These are phyloP conservation scores for Thielaviopsis musarum DNA, from an alignment of 2,329 filamentous ascomycete genomes.

Conservation along the genomic window DNA sequence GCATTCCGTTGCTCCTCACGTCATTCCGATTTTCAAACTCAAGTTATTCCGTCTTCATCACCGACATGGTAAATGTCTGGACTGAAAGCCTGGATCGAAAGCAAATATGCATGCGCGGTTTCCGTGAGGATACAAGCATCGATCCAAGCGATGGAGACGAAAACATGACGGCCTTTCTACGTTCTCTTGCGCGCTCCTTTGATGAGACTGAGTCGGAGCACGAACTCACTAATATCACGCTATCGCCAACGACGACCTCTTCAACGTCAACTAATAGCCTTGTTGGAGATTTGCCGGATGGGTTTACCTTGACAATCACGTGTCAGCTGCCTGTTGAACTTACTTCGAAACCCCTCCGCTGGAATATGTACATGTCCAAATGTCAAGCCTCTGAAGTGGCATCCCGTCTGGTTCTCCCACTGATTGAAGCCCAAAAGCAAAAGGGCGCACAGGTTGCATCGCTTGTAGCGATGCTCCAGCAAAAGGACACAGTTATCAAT, in stretches of 20 bases:
- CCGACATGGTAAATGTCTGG: slow-evolving; percentile 62
- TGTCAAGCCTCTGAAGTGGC: slow-evolving; percentile 26
- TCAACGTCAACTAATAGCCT: slow-evolving; percentile 16
- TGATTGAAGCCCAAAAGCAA: slow-evolving; percentile 30
- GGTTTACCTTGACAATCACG: slow-evolving; percentile 36
- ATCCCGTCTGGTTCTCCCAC: slow-evolving; percentile 33
- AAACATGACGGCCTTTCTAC: slow-evolving; percentile 51
- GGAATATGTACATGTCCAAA: slow-evolving; percentile 43
- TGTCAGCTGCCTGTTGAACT: slow-evolving; percentile 45
- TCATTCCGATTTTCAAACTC: slow-evolving; percentile 36
- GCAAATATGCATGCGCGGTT: slow-evolving; percentile 45
- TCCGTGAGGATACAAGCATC: slow-evolving; percentile 49
- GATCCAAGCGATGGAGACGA: slow-evolving; percentile 53
- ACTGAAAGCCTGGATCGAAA: slow-evolving; percentile 43
- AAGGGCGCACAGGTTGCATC: slow-evolving; percentile 25
- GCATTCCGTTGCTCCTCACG: slow-evolving; percentile 44
- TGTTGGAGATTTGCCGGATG: slow-evolving; percentile 19
- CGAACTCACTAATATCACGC: slow-evolving; percentile 26
- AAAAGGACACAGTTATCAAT: slow-evolving; percentile 35
- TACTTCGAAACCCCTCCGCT: slow-evolving; percentile 34
- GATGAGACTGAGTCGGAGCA: slow-evolving; percentile 29
- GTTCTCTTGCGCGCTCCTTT: slow-evolving; percentile 39
- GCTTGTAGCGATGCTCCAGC: slow-evolving; percentile 26
- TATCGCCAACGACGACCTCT: slow-evolving; percentile 19
- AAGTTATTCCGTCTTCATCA: slow-evolving; percentile 49